Base-by-base conservation (phyloP, 331 rosid species). In the Erythrophleum ivorense region DNA sequence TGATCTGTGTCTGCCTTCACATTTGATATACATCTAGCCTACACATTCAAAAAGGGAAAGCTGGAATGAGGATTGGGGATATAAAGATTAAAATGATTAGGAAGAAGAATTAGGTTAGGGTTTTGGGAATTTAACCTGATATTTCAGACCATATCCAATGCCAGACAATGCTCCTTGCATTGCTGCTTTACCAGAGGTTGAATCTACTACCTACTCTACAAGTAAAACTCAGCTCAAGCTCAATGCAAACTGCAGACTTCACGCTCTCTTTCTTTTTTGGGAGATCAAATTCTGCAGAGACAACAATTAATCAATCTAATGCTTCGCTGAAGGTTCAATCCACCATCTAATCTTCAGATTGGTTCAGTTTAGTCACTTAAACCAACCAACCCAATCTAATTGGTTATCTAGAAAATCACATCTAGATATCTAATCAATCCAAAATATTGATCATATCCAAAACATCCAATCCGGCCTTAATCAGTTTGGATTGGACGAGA, bases 151-250 rank as follows among this genome's bases (percentile, higher is more conserved):
- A 85, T 96, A 94, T 59, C 99, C 98, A 77, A 96, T 81, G 82
- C 98, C 97, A 46, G 99, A 90, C 40, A 94, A 89, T 74, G 92
- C 97, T 85, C 92, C 97, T 91, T 96, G 99, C 99, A 96, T 96
- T 84, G 87, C 80, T 65, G 76, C 85, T 53, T 79, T 63, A 63
- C 77, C 62, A 14, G 69, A 83, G 21, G 66, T 53, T 64, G 81
- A 78, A 82, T 84, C 84, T 38, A 31, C 66, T 57, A 9, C 77
- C 84, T 46, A 31, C 55, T 58, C 3, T 29, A 3, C 65, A 24
- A 46, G 58, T 59, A 6, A 40, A 31, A 60, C 29, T 34, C 2
- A 45, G 62, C 55, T 80, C 71, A 45, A 70, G 9, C 38, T 41
- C 53, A 41, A 67, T 38, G 69, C 8, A 62, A 53, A 78, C 43